Evolutionary conservation across 352 stramenopile genomes (phyloP), one percentile per base, ranked within the genome.

Genomic region (Globisporangium takayamanum): DNA sequence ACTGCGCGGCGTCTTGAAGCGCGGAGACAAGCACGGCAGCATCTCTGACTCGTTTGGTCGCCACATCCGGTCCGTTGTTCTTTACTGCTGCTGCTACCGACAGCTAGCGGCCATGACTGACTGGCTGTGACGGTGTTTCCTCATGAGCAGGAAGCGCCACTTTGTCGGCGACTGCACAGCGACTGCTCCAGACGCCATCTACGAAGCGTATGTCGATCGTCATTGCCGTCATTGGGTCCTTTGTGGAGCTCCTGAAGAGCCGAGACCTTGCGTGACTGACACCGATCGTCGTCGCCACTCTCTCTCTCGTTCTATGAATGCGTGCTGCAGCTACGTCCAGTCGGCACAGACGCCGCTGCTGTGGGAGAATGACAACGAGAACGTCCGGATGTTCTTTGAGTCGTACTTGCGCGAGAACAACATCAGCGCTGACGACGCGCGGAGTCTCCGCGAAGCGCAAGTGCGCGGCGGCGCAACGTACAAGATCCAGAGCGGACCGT

Each of bases 281-380:
- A 18, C 20, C 26, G 26, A 25, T 36, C 47, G n/a, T 49, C 15
- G 28, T 28, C 39, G 12, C 39, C 12, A 44, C 37, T 44, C 8
- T 44, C 37, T 18, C 5, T 54, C 15, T 59, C 25, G 3, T 44
- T 46, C 0, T 55, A 28, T 41, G 22, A 33, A 25, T 18, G 28
- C 18, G 5, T 55, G 2, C 44, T 53, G 16, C 56, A 89, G 74
- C 59, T 90, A 94, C 50, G 68, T 92, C 44, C 67, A 89, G 26
- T 84, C 79, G 33, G 76, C 75, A 18, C 63, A 80, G 15, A 81
- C 73, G 3, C 73, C 74, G 11, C 62, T 87, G 36, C 66, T 90
- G 22, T 95, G 85, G 85, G 82, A 92, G 62, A 89, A 60, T 39
- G 85, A 93, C 33, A 92, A 72, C 55, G 81, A 95, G 39, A 87